Evolutionary conservation across 2,329 filamentous ascomycete genomes (phyloP).

Genomic region (Paracoccidioides brasiliensis): DNA sequence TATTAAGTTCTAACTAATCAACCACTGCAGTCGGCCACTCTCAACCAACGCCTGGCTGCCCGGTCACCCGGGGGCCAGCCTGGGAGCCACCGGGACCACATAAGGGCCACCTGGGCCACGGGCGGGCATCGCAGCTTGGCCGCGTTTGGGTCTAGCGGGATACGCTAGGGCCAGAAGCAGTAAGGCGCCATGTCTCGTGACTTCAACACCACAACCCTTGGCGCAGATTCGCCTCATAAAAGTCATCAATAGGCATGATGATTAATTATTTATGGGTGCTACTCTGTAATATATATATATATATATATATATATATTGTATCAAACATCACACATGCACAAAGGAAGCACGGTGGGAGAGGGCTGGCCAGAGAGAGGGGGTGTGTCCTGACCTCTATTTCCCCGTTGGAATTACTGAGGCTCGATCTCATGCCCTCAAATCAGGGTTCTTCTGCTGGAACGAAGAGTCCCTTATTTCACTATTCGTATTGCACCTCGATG

Average conservation of each 20-base stretch:
- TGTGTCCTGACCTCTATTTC: no score
- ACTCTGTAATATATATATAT: no score
- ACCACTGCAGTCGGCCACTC: no score
- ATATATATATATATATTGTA: no score
- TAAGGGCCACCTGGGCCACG: no score
- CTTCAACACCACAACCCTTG: slow-evolving; percentile 4
- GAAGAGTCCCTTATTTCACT: background rate
- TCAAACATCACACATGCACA: no score
- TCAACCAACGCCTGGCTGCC: no score
- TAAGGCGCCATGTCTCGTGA: background rate
- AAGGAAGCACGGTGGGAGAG: no score
- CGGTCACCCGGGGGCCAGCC: no score
- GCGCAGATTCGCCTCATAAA: no score
- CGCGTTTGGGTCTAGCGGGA: background rate
- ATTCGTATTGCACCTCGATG: background rate
- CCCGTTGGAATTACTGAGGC: background rate
- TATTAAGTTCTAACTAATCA: background rate
- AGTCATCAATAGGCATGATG: background rate
- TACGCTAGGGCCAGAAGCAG: background rate
- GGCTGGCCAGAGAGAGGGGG: no score
- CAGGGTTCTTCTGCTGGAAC: background rate
- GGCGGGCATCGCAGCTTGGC: background rate
- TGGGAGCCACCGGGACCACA: no score
- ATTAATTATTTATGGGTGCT: background rate
- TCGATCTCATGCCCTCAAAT: background rate